A percentile compares a stretch with the other conserved stretches of the same genome.
Conservation (phyloP, 306 rosid genomes). For the Vigna unguiculata region DNA sequence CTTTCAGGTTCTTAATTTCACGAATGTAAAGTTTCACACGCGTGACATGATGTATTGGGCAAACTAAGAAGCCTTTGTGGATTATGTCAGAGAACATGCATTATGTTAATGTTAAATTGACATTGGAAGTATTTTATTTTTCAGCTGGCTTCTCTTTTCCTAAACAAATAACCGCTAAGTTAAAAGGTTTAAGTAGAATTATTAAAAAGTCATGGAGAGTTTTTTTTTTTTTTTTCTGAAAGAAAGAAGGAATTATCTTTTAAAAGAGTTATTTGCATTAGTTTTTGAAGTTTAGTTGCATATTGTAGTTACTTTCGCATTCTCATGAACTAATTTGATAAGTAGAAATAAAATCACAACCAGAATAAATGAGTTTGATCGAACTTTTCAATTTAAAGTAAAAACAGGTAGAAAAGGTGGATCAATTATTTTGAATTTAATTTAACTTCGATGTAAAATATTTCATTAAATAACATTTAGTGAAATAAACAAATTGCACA, state of each 20-base stretch:
- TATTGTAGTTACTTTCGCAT: neutral
- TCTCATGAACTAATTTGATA: neutral
- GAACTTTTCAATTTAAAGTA: too few relatives aligned
- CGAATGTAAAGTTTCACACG: conserved; percentile 53
- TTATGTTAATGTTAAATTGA: conserved; percentile 12
- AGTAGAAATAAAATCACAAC: too few relatives aligned
- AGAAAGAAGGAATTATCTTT: neutral
- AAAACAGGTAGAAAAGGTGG: too few relatives aligned
- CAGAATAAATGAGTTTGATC: too few relatives aligned
- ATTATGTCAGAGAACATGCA: conserved; percentile 23
- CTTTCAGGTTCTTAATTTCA: conserved; percentile 44
- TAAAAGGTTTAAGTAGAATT: neutral
- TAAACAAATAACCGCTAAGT: neutral
- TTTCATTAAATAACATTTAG: too few relatives aligned
- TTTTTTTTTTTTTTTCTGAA: neutral
- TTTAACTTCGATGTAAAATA: too few relatives aligned
- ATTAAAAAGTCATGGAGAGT: neutral
- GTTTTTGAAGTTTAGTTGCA: neutral
- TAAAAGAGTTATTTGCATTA: neutral
- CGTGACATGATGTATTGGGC: conserved; percentile 39
- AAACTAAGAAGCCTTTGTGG: conserved; percentile 44
- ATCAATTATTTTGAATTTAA: too few relatives aligned
- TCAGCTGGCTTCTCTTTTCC: conserved; percentile 3
- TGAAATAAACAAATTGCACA: too few relatives aligned
- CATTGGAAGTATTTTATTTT: conserved; percentile 36